Percentiles rank a stretch among this genome's conserved stretches.
Evolutionary conservation across 768 basidiomycete genomes (phyloP).

Genomic region (Naganishia vishniacii): DNA sequence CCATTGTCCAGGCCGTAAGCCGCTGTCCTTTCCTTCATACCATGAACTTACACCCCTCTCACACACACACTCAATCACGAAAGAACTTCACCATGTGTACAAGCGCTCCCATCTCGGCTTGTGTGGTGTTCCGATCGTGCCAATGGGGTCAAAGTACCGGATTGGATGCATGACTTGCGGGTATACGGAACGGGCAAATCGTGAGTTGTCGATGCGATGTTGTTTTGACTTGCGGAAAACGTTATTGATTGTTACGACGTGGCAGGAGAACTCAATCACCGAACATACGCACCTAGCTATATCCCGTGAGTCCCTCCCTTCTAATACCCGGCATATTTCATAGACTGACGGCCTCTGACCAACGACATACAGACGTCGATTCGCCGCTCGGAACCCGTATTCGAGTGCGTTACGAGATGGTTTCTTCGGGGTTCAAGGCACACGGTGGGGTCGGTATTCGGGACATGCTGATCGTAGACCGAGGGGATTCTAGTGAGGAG

Average conservation of each 20-base stretch:
- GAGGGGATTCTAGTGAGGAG: background rate
- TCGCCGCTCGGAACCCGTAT: background rate
- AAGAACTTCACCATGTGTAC: constrained; percentile 3
- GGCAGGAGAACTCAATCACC: background rate
- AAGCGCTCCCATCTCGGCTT: background rate
- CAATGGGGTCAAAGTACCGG: background rate
- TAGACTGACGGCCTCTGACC: background rate
- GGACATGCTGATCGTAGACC: background rate
- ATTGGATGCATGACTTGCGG: constrained; percentile 4
- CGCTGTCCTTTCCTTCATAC: background rate
- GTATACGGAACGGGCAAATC: background rate
- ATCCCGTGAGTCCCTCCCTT: background rate
- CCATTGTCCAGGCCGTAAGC: background rate
- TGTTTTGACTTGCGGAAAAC: background rate
- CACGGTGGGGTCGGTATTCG: constrained; percentile 1
- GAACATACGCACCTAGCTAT: background rate
- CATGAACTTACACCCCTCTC: background rate
- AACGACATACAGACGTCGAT: background rate
- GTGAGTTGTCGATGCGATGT: background rate
- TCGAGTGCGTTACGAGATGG: background rate
- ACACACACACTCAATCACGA: too few relatives aligned
- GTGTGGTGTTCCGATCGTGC: background rate
- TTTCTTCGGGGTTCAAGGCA: background rate
- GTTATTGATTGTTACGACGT: background rate
- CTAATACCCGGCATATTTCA: too few relatives aligned